Percentiles rank a stretch among this genome's conserved stretches.
Conservation (phyloP, 2,329 filamentous ascomycete species). For the Sporothrix euskadiensis region DNA sequence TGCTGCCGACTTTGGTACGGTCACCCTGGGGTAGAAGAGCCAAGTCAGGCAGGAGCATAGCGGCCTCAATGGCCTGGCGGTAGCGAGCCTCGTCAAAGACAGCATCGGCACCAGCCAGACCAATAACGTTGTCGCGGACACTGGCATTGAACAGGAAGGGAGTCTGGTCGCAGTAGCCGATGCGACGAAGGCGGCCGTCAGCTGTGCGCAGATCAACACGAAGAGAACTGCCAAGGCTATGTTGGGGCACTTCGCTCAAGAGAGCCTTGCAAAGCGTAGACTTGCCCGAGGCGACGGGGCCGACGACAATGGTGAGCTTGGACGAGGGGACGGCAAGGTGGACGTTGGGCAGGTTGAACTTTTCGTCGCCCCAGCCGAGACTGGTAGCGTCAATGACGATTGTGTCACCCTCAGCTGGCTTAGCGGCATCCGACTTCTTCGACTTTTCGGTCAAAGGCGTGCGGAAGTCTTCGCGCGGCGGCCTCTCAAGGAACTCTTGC, state of each 20-base stretch:
- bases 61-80: conserved; percentile 38
- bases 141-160: conserved; percentile 42
- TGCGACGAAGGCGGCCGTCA: conserved; percentile 28
- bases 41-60: conserved; percentile 38
- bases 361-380: conserved; percentile 42
- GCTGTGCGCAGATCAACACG: conserved; percentile 31
- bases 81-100: conserved; percentile 36
- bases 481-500: conserved; percentile 42
- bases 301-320: conserved; percentile 45
- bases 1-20: conserved; percentile 40
- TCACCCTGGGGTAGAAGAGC: conserved; percentile 41
- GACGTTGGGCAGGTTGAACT: conserved; percentile 38
- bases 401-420: not conserved
- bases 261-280: conserved; percentile 47
- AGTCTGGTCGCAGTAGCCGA: conserved; percentile 45
- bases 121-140: conserved; percentile 40
- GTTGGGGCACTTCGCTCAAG: conserved; percentile 41
- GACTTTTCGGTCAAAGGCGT: not conserved
- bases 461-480: conserved; percentile 37
- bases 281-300: conserved; percentile 49
- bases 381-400: conserved; percentile 31
- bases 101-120: conserved; percentile 27
- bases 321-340: conserved; percentile 39
- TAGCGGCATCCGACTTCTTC: not conserved
- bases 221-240: conserved; percentile 34